phyloP scores from a whole-genome alignment of 176 grass and related monocot genomes.

The Miscanthus lutarioriparius region DNA sequence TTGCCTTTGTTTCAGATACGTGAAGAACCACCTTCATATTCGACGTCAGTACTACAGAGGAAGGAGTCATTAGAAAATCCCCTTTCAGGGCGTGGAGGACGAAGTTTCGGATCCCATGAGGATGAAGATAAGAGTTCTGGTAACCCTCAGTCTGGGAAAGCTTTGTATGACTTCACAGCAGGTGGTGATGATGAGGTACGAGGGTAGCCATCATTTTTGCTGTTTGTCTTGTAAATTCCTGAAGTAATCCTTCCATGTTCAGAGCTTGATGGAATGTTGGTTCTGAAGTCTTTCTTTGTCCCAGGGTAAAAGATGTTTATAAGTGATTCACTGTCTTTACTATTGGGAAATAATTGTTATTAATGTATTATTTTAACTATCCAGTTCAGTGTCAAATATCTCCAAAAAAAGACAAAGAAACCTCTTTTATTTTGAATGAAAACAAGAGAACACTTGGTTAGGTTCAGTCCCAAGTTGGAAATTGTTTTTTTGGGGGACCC shows the following conservation, averaged over 20 bases:
- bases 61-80: constrained; percentile 89
- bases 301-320: background rate
- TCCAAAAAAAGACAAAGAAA: background rate
- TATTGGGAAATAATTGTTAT: constrained; percentile 1
- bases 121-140: constrained; percentile 68
- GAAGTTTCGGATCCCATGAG: constrained; percentile 56
- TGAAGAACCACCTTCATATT: constrained; percentile 91
- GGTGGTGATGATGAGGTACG: constrained; percentile 97
- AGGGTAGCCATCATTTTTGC: constrained; percentile 7
- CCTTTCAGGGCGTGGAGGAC: constrained; percentile 58
- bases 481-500: background rate
- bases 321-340: background rate
- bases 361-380: constrained; percentile 3
- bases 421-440: constrained; percentile 10
- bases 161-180: constrained; percentile 96
- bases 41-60: constrained; percentile 64
- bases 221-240: background rate
- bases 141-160: constrained; percentile 91
- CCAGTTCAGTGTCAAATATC: background rate
- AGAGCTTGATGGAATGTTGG: constrained; percentile 12
- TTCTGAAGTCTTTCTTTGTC: background rate
- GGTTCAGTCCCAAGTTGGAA: background rate
- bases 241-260: background rate
- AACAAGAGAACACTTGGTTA: background rate
- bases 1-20: constrained; percentile 65